Evolutionary conservation across 1,284 basidiomycete species (phyloP).

Genomic region (Neotropicomus parvogracilis): DNA sequence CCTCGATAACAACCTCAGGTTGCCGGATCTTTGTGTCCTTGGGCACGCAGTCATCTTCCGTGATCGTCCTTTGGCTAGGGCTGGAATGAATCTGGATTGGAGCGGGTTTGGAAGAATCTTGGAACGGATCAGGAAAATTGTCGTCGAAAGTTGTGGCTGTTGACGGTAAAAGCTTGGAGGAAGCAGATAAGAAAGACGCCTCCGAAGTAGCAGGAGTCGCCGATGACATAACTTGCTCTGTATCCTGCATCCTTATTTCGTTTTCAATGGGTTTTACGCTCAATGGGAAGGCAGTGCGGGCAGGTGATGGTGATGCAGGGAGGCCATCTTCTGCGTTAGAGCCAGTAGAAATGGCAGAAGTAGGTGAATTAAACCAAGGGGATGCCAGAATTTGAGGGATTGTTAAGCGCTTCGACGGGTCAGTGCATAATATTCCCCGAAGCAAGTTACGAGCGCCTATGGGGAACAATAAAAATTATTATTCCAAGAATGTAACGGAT

Average conservation of each 20-base stretch:
- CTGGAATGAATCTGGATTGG: constrained; percentile 41
- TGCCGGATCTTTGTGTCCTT: constrained; percentile 16
- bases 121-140: constrained; percentile 41
- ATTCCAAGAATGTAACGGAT: constrained; percentile 1
- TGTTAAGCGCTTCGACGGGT: constrained; percentile 71
- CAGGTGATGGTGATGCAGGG: constrained; percentile 30
- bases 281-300: constrained; percentile 22
- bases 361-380: constrained; percentile 76
- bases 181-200: constrained; percentile 51
- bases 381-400: constrained; percentile 88
- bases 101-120: constrained; percentile 21
- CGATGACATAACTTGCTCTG: constrained; percentile 41
- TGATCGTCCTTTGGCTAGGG: constrained; percentile 51
- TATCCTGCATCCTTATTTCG: constrained; percentile 37
- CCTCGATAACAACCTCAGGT: constrained; percentile 49
- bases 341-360: constrained; percentile 39
- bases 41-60: constrained; percentile 14
- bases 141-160: constrained; percentile 56
- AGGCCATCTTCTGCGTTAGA: constrained; percentile 24
- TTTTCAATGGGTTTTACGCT: constrained; percentile 15
- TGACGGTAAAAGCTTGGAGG: constrained; percentile 51
- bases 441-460: constrained; percentile 83
- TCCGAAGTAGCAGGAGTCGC: constrained; percentile 46
- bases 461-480: constrained; percentile 6
- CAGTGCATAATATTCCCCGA: constrained; percentile 73